Evolutionary conservation across 805 yeast genomes (phyloP).

Genomic region (Teunomyces barrocoloradensis): DNA sequence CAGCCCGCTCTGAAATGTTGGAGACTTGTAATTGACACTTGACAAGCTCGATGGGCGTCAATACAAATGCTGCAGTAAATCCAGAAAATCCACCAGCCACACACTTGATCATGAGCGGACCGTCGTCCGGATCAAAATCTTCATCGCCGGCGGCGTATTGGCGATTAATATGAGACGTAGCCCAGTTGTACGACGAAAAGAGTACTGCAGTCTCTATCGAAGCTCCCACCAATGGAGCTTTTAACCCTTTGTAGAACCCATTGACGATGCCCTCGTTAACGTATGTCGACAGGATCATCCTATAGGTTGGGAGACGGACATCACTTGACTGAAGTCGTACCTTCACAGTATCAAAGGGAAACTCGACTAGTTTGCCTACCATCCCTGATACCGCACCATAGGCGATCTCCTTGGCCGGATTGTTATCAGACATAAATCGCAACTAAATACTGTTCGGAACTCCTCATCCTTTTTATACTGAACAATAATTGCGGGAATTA

Average conservation of each 20-base stretch:
- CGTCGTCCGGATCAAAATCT: conserved; percentile 17
- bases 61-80: conserved; percentile 70
- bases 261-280: conserved; percentile 61
- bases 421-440: conserved; percentile 1
- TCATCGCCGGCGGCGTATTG: neutral
- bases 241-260: conserved; percentile 78
- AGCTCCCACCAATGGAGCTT: conserved; percentile 85
- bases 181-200: conserved; percentile 59
- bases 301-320: conserved; percentile 48
- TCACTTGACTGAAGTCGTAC: conserved; percentile 74
- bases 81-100: conserved; percentile 83
- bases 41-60: conserved; percentile 90
- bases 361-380: conserved; percentile 79
- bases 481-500: neutral
- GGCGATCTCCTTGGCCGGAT: conserved; percentile 38
- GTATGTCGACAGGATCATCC: conserved; percentile 63
- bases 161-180: conserved; percentile 35
- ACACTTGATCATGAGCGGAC: conserved; percentile 44
- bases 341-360: conserved; percentile 90
- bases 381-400: conserved; percentile 71
- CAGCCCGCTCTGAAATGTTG: conserved; percentile 23
- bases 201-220: conserved; percentile 84
- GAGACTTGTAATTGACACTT: conserved; percentile 84
- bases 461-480: neutral
- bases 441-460: neutral